Evolutionary conservation across 2,329 filamentous ascomycete genomes (phyloP).

Genomic region (Calycina herbarum): DNA sequence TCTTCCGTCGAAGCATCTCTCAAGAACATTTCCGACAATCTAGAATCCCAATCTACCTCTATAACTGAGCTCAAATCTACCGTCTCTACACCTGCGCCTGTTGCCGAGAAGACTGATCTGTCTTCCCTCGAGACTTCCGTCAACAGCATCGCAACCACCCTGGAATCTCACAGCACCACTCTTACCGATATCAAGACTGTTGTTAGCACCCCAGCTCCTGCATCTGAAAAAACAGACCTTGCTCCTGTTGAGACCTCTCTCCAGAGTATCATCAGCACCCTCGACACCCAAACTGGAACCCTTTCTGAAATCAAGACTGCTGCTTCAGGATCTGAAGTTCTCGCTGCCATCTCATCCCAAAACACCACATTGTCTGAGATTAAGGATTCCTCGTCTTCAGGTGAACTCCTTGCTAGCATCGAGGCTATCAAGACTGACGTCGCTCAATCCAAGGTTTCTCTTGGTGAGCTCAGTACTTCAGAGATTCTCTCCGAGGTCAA

Average conservation of each 20-base stretch:
- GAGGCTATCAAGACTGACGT: slow-evolving; percentile 17
- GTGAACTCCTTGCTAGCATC: slow-evolving; percentile 16
- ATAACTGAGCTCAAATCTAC: slow-evolving; percentile 21
- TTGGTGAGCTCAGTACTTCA: slow-evolving; percentile 7
- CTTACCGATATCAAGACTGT: slow-evolving; percentile 25
- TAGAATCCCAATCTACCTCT: slow-evolving; percentile 17
- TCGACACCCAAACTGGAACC: slow-evolving; percentile 15
- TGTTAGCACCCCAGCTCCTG: slow-evolving; percentile 16
- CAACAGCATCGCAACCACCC: slow-evolving; percentile 6
- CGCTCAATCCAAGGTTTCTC: slow-evolving; percentile 9
- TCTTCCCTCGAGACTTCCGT: slow-evolving; percentile 18
- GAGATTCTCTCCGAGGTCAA: slow-evolving; percentile 12
- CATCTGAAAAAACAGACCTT: slow-evolving; percentile 18
- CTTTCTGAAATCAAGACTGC: slow-evolving; percentile 22
- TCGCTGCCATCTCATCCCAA: slow-evolving; percentile 6
- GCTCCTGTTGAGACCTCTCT: slow-evolving; percentile 15
- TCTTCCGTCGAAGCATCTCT: slow-evolving; percentile 18
- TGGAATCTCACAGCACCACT: slow-evolving; percentile 17
- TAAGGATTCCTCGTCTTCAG: slow-evolving; percentile 17
- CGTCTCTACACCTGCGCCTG: slow-evolving; percentile 23
- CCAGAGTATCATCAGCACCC: slow-evolving; percentile 15
- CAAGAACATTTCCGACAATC: slow-evolving; percentile 8
- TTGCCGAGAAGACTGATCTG: slow-evolving; percentile 24
- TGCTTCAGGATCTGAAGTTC: slow-evolving; percentile 12
- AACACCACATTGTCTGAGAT: slow-evolving; percentile 14